These are phyloP conservation scores for Podospora anserina DNA, from an alignment of 495 filamentous ascomycete genomes.

Conservation along the genomic window DNA sequence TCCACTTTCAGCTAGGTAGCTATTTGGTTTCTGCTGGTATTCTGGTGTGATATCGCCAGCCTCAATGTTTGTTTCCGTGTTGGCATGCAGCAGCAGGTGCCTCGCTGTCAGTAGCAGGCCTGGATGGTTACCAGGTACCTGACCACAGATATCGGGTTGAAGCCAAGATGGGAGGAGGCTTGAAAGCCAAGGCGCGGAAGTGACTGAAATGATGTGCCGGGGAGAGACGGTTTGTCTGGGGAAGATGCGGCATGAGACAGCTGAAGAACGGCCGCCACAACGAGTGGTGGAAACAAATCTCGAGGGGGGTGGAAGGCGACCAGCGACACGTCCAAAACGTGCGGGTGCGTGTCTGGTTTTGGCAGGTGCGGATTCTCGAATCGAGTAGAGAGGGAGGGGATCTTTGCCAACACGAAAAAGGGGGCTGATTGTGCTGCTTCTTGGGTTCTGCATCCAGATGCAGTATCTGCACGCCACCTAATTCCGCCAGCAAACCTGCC, in stretches of 20 bases:
- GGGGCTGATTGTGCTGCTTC: constrained; percentile 1
- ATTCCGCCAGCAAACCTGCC: constrained; percentile 17
- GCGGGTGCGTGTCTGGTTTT: constrained; percentile 7
- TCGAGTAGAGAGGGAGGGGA: neutral
- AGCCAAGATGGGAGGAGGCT: constrained; percentile 11
- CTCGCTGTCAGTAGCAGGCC: too few species aligned
- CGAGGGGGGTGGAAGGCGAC: neutral
- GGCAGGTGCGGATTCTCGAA: neutral
- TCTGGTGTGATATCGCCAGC: neutral
- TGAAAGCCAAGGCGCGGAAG: constrained; percentile 3
- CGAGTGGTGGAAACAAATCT: constrained; percentile 2
- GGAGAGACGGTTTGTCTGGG: constrained; percentile 21
- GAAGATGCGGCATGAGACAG: constrained; percentile 24
- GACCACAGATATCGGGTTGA: neutral
- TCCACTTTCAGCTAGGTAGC: neutral
- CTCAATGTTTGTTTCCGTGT: constrained; percentile 22
- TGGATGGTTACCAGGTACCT: neutral
- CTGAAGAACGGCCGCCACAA: constrained; percentile 26
- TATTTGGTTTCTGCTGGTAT: neutral
- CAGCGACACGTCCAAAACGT: constrained; percentile 5
- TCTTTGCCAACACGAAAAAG: constrained; percentile 17
- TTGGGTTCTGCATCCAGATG: neutral
- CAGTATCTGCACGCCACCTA: constrained; percentile 25
- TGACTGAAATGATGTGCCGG: constrained; percentile 12
- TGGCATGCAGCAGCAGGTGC: neutral